Percentiles rank a stretch among this genome's conserved stretches.
Conservation (phyloP, 1,284 basidiomycete species). For the Malassezia japonica region DNA sequence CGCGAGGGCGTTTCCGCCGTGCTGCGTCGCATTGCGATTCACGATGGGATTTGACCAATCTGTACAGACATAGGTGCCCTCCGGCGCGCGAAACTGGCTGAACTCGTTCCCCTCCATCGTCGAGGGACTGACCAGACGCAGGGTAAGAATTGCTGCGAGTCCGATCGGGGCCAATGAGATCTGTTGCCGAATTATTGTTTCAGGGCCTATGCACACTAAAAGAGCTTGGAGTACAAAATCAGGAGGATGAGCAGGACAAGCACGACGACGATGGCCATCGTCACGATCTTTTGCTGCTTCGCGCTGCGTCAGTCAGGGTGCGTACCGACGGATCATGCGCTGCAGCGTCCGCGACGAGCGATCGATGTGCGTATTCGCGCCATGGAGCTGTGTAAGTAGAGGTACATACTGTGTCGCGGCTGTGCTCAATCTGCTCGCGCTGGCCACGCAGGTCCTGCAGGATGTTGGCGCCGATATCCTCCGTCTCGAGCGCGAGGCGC, state of each 20-base stretch:
- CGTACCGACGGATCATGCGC: slow-evolving; percentile 58
- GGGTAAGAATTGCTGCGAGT: no score
- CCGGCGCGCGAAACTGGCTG: slow-evolving; percentile 24
- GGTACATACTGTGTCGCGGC: slow-evolving; percentile 67
- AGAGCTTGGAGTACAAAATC: slow-evolving; percentile 44
- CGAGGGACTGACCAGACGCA: no score
- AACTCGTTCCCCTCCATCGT: neutral
- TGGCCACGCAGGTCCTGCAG: slow-evolving; percentile 73
- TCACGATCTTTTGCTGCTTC: slow-evolving; percentile 45
- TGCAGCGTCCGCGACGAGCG: slow-evolving; percentile 56
- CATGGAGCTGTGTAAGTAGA: slow-evolving; percentile 49
- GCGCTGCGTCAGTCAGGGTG: slow-evolving; percentile 26
- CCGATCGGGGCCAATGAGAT: no score
- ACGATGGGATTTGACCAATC: slow-evolving; percentile 20
- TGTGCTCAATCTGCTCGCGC: slow-evolving; percentile 88
- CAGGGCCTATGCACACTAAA: slow-evolving; percentile 1
- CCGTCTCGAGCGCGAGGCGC: slow-evolving; percentile 86
- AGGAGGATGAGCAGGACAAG: slow-evolving; percentile 46
- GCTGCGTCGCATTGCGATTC: neutral
- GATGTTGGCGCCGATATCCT: slow-evolving; percentile 88
- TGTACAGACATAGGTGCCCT: slow-evolving; percentile 28
- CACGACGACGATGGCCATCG: slow-evolving; percentile 38
- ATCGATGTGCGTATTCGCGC: slow-evolving; percentile 56
- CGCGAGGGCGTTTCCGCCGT: neutral
- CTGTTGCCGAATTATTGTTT: no score